Conservation (phyloP, 768 basidiomycete species). For the Mrakia frigida region DNA sequence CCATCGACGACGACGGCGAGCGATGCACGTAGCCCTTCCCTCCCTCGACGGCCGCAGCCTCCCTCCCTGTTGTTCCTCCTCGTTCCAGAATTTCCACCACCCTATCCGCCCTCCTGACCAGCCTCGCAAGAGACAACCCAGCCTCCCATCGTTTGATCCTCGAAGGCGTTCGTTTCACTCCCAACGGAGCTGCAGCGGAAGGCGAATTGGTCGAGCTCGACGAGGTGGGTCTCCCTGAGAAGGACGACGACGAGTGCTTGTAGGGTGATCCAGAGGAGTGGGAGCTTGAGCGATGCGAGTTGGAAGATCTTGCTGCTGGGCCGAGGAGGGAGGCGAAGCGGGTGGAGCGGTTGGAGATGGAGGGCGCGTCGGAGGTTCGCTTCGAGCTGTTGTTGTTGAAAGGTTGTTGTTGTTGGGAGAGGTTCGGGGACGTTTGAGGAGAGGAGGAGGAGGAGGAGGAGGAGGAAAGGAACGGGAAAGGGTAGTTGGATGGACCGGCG, state of each 20-base stretch:
- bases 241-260: neutral
- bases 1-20: too few species aligned
- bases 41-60: neutral
- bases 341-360: neutral
- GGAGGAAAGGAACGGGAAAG: neutral
- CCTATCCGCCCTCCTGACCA: neutral
- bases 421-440: neutral
- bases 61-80: neutral
- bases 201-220: neutral
- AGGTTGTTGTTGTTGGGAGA: neutral
- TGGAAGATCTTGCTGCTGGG: neutral
- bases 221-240: neutral
- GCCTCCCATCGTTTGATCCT: constrained; percentile 5
- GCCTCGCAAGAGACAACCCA: neutral
- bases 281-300: neutral
- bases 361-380: neutral
- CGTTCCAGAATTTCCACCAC: neutral
- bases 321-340: neutral
- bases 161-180: neutral
- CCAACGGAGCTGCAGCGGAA: neutral
- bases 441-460: neutral
- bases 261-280: neutral
- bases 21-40: neutral
- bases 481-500: constrained; percentile 1
- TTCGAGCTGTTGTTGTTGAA: neutral